Evolutionary conservation across 2,329 filamentous ascomycete species (phyloP).

Genomic region (Colletotrichum orbiculare): DNA sequence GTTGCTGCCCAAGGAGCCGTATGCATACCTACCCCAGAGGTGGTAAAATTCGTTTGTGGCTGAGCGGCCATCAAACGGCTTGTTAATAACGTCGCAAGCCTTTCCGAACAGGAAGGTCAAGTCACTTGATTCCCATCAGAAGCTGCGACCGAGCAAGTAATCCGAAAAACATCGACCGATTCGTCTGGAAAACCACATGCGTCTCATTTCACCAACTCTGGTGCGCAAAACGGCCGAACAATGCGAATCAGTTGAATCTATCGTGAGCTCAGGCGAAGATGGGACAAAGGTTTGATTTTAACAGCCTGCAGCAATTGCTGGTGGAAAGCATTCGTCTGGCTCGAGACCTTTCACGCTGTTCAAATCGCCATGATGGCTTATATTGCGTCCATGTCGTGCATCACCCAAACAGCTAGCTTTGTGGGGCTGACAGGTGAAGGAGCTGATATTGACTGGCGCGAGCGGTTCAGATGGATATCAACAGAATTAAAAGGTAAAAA

Average conservation of each 20-base stretch:
- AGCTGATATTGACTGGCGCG: constrained; percentile 15
- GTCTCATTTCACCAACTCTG: constrained; percentile 8
- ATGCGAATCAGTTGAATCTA: constrained; percentile 3
- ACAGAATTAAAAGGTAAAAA: constrained; percentile 19
- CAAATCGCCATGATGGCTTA: too few species aligned
- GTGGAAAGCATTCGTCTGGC: too few species aligned
- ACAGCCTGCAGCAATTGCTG: too few species aligned
- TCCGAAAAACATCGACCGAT: constrained; percentile 1
- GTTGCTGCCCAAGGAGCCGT: not conserved
- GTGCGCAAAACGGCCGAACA: constrained; percentile 10
- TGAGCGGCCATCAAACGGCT: not conserved
- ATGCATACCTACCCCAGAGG: not conserved
- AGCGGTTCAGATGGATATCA: constrained; percentile 28
- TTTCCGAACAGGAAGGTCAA: constrained; percentile 13
- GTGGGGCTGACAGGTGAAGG: constrained; percentile 26
- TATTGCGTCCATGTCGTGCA: not conserved
- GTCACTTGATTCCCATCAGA: constrained; percentile 3
- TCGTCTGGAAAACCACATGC: constrained; percentile 7
- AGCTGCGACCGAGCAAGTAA: not conserved
- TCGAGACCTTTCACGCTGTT: too few species aligned
- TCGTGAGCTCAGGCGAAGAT: constrained; percentile 6
- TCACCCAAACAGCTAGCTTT: constrained; percentile 11
- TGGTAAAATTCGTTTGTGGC: constrained; percentile 6
- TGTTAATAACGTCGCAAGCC: constrained; percentile 2
- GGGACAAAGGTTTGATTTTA: not conserved